Conservation (phyloP, 768 basidiomycete genomes). For the Pleurotus sapidus region DNA sequence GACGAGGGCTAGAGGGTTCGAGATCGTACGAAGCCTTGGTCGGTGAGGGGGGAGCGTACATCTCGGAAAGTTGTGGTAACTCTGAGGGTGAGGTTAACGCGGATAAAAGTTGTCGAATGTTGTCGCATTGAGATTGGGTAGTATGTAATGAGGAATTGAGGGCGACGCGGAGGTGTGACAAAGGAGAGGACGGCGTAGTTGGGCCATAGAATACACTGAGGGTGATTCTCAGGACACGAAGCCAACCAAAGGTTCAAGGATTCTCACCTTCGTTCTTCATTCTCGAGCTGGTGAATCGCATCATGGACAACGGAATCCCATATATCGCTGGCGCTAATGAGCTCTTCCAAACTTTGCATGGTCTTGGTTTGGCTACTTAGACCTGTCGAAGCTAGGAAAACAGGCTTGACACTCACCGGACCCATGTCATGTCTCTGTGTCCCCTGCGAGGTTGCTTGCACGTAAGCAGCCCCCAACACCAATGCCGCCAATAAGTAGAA, state of each 20-base stretch:
- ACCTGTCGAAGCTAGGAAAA: background rate
- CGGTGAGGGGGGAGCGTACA: constrained; percentile 85
- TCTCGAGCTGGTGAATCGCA: constrained; percentile 61
- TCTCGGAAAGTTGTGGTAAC: constrained; percentile 77
- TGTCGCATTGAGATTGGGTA: constrained; percentile 79
- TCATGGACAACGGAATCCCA: constrained; percentile 80
- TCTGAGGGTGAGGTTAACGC: constrained; percentile 72
- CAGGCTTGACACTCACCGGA: constrained; percentile 38
- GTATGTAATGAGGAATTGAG: constrained; percentile 73
- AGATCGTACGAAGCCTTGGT: constrained; percentile 23
- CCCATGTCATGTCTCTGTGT: constrained; percentile 41
- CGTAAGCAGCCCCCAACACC: background rate
- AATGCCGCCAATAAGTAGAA: constrained; percentile 8
- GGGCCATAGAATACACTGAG: constrained; percentile 35
- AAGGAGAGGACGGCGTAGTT: constrained; percentile 44
- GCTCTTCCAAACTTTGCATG: constrained; percentile 60
- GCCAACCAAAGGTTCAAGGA: background rate
- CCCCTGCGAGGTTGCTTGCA: constrained; percentile 19
- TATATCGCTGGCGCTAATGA: constrained; percentile 61
- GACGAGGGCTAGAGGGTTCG: constrained; percentile 28
- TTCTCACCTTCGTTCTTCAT: constrained; percentile 62
- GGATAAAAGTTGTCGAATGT: constrained; percentile 73
- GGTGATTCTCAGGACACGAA: constrained; percentile 2
- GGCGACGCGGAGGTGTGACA: constrained; percentile 62
- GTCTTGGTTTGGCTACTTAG: constrained; percentile 39